phyloP scores from a whole-genome alignment of 1,284 basidiomycete genomes.

The Puccinia sorghi region DNA sequence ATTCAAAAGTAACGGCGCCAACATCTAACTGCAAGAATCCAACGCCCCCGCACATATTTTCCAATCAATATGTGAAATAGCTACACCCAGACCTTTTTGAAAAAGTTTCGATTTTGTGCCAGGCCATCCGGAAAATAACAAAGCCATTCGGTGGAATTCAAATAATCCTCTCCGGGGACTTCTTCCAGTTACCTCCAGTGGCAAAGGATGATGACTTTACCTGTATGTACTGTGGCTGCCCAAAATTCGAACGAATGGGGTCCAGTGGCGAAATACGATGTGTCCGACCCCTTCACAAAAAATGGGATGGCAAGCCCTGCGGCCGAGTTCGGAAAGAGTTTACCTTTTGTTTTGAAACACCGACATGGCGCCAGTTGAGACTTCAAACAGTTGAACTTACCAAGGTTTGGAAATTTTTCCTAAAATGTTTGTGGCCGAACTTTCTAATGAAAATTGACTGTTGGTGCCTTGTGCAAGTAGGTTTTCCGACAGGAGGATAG shows the following conservation, averaged over 20 bases:
- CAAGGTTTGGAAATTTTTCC: slow-evolving; percentile 19
- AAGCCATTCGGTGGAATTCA: slow-evolving; percentile 43
- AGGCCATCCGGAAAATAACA: slow-evolving; percentile 18
- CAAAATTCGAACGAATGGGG: slow-evolving; percentile 31
- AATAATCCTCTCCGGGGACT: slow-evolving; percentile 46
- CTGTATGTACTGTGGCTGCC: slow-evolving; percentile 46
- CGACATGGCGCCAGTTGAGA: slow-evolving; percentile 11
- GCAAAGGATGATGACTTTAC: slow-evolving; percentile 37
- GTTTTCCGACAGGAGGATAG: slow-evolving; percentile 54
- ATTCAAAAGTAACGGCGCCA: background rate
- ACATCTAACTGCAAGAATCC: background rate
- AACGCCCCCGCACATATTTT: background rate
- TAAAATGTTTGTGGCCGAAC: background rate
- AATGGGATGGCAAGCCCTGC: slow-evolving; percentile 40
- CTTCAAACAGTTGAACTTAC: slow-evolving; percentile 14
- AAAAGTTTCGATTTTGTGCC: slow-evolving; percentile 40
- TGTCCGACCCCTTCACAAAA: slow-evolving; percentile 17
- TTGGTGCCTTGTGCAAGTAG: slow-evolving; percentile 16
- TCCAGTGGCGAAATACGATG: slow-evolving; percentile 34
- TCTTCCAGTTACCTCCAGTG: slow-evolving; percentile 44
- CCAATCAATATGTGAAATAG: background rate
- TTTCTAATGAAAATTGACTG: background rate
- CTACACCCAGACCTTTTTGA: slow-evolving; percentile 44
- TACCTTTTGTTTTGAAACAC: slow-evolving; percentile 44
- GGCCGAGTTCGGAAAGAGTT: slow-evolving; percentile 18